Evolutionary conservation across 805 yeast species (phyloP).

Genomic region (Metschnikowia kofuensis): DNA sequence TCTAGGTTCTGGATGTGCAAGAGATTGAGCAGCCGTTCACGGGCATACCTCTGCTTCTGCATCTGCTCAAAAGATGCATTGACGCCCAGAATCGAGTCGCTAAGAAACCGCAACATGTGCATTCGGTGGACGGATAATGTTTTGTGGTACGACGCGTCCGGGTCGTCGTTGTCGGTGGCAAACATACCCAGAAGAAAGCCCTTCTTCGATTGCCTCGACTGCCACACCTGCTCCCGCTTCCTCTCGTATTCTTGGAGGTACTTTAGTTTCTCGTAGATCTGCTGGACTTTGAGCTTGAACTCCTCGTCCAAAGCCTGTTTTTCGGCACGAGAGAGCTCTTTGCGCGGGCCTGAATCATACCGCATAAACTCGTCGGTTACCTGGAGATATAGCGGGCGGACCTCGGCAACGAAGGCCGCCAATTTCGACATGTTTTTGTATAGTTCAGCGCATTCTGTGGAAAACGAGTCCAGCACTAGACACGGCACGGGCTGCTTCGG

Average conservation of each 20-base stretch:
- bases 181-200: conserved; percentile 21
- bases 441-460: conserved; percentile 38
- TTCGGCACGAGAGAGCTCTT: conserved; percentile 41
- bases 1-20: conserved; percentile 42
- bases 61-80: conserved; percentile 47
- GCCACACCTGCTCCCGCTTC: conserved; percentile 32
- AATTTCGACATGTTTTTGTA: conserved; percentile 31
- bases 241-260: conserved; percentile 50
- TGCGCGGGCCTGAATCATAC: neutral
- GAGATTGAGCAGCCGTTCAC: conserved; percentile 35
- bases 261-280: conserved; percentile 49
- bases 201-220: conserved; percentile 11
- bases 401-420: conserved; percentile 28
- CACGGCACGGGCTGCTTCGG: conserved; percentile 1
- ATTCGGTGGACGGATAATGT: conserved; percentile 45
- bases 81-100: conserved; percentile 39
- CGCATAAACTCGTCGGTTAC: conserved; percentile 18
- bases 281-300: conserved; percentile 49
- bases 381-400: conserved; percentile 34
- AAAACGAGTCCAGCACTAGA: conserved; percentile 36
- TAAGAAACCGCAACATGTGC: conserved; percentile 49
- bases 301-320: conserved; percentile 57
- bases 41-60: conserved; percentile 46
- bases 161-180: conserved; percentile 33
- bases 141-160: conserved; percentile 25